phyloP scores from a whole-genome alignment of 768 basidiomycete species.

The Russula olivacea region DNA sequence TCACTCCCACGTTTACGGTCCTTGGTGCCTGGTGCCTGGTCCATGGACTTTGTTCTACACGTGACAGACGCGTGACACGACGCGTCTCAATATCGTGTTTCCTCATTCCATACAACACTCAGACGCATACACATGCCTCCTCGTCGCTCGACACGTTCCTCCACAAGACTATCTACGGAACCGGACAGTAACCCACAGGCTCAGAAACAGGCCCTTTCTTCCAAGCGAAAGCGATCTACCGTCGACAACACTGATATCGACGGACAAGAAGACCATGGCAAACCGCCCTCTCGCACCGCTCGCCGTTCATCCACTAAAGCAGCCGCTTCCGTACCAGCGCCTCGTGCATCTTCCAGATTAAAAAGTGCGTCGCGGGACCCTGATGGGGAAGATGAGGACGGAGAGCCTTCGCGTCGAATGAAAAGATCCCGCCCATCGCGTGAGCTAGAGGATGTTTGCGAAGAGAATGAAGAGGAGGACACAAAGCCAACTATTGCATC shows the following conservation, averaged over 20 bases:
- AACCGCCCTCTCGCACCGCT: slow-evolving; percentile 17
- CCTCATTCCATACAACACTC: not conserved
- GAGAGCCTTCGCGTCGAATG: slow-evolving; percentile 15
- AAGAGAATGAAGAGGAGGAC: slow-evolving; percentile 24
- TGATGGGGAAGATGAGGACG: slow-evolving; percentile 14
- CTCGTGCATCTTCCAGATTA: slow-evolving; percentile 17
- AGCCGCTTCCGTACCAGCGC: not conserved
- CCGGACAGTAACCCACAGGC: not conserved
- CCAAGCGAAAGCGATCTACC: slow-evolving; percentile 22
- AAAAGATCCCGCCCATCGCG: slow-evolving; percentile 21
- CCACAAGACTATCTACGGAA: slow-evolving; percentile 15
- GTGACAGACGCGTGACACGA: slow-evolving; percentile 23
- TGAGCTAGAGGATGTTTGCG: slow-evolving; percentile 19
- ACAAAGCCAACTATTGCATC: slow-evolving; percentile 4
- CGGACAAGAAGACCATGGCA: slow-evolving; percentile 9
- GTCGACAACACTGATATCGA: slow-evolving; percentile 6
- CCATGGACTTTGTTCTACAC: not conserved
- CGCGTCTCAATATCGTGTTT: slow-evolving; percentile 17
- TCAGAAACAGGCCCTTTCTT: not conserved
- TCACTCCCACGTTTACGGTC: not conserved
- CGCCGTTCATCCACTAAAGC: slow-evolving; percentile 16
- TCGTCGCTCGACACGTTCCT: slow-evolving; percentile 25
- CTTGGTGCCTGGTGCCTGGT: not conserved
- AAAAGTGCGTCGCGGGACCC: slow-evolving; percentile 8
- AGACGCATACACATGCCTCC: slow-evolving; percentile 20